Base-by-base conservation (phyloP, 768 basidiomycete species). In the Pisolithus tinctorius region DNA sequence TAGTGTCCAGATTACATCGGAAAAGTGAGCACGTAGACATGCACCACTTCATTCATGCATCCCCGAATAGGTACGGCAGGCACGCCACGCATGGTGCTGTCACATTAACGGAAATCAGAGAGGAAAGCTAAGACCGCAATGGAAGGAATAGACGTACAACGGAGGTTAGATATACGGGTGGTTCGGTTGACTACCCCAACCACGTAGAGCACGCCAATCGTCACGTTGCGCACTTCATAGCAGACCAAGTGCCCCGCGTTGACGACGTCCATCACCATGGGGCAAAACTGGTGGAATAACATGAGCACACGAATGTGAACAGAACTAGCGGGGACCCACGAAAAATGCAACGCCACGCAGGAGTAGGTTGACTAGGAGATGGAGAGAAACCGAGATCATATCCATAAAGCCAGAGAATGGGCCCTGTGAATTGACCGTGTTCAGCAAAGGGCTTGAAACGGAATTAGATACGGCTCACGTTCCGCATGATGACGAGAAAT, bases 191-290 rank as follows among this genome's bases (percentile, higher is more conserved):
- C 7, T 36, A 20, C 11, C 7, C 25, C n/a, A 4, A 20, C 31
- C 26, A 45, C 20, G 20, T 16, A 4, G 31, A 47, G 45, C n/a
- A 47, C 31, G 13, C 31, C 17, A 20, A 34, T 34, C 31, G 45
- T 40, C 23, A 52, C 31, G 29, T 34, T 47, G 47, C 40, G 34
- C 20, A 39, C 43, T 23, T 26, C 41, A 31, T 30, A 31, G 23
- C 39, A 52, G 34, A 37, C 13, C 34, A 29, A 27, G n/a, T 47
- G 46, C 17, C 27, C 20, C 14, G 16, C 38, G 17, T 31, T 14
- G 47, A 52, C 27, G 37, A 48, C 27, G 30, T 52, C 37, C 39
- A 42, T 52, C 2, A 39, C 11, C 39, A 38, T 46, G 25, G 36
- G 36, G 9, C 20, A 29, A 20, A 26, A 39, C 50, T 47, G 30